Base-by-base conservation (phyloP, 2,329 filamentous ascomycete genomes). In the Fusarium poae region DNA sequence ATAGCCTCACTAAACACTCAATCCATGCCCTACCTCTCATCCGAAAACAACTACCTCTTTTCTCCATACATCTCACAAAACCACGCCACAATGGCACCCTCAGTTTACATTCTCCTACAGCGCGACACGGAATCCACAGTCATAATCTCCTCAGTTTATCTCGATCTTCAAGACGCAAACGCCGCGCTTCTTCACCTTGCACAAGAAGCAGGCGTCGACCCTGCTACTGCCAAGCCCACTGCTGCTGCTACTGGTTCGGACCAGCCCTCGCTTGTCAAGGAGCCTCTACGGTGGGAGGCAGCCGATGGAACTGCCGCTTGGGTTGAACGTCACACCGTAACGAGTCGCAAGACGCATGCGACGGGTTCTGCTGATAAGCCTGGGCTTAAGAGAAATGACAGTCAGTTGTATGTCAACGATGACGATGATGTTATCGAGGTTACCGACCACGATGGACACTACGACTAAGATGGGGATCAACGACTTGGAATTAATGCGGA, bases 301-400 rank as follows among this genome's bases (percentile, higher is more conserved):
- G 68, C 77, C 9, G 78, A 80, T 23, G 79, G 79, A 6, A 68
- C 71, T 42, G 67, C 76, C 12, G 79, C 76, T 54, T 81, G 79
- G 79, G 79, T 81, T 30, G 79, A 81, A 74, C 61, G 70, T 39
- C 79, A 81, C 52, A 64, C 57, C 16, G 74, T 80, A 21, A 70
- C 66, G 21, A 63, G 58, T 21, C 65, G 64, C 49, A 72, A 74
- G 58, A 43, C 34, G 2, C 57, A 56, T 25, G 40, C 54, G 13
- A 34, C 61, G 16, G 56, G 42, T 21, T 18, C 40, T 18, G 23
- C 20, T 45, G 43, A 51, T 18, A 63, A 56, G 56, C 67, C 52
- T 6, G 61, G 52, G 5, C 8, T 71, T 11, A 67, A 67, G 63
- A 70, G 73, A 40, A 75, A 75, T 32, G 65, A 74, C 23, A 75